A percentile compares a stretch with the other conserved stretches of the same genome.
Conservation (phyloP, 192 early-diverging fungal species). For the Paraglomus occultum region DNA sequence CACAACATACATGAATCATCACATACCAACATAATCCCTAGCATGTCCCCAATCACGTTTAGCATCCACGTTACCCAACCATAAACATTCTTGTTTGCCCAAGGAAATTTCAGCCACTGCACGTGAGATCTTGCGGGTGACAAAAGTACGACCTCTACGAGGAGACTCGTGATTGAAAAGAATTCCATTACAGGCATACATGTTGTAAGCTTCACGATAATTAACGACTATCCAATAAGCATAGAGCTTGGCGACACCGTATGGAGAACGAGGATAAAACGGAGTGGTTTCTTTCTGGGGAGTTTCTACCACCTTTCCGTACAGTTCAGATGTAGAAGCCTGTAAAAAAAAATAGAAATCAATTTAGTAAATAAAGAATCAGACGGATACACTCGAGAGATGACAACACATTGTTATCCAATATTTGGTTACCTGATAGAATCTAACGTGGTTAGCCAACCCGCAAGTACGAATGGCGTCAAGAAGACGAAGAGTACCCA, state of each 20-base stretch:
- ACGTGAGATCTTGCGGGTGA: conserved; percentile 75
- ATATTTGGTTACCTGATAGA: conserved; percentile 50
- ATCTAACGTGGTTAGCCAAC: conserved; percentile 56
- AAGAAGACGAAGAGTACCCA: conserved; percentile 74
- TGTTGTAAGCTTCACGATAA: conserved; percentile 76
- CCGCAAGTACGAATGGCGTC: conserved; percentile 79
- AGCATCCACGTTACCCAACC: conserved; percentile 74
- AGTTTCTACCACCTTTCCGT: conserved; percentile 73
- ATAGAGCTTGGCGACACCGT: conserved; percentile 81
- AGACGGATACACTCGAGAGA: conserved; percentile 31
- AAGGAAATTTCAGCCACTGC: conserved; percentile 73
- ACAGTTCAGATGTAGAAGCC: conserved; percentile 75
- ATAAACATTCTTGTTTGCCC: conserved; percentile 64
- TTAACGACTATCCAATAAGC: conserved; percentile 80
- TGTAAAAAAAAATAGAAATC: conserved; percentile 34
- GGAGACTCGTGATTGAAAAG: conserved; percentile 79
- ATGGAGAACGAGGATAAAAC: conserved; percentile 79
- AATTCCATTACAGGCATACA: conserved; percentile 80
- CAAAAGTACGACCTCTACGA: conserved; percentile 71
- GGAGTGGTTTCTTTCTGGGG: conserved; percentile 80
- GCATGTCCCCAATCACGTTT: conserved; percentile 85
- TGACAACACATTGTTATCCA: conserved; percentile 5
- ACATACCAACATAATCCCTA: conserved; percentile 58
- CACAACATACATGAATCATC: too few species aligned
- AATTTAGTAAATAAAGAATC: conserved; percentile 68